A percentile compares a stretch with the other conserved stretches of the same genome.
Conservation (phyloP, 2,329 filamentous ascomycete genomes). For the Calonectria naviculata region DNA sequence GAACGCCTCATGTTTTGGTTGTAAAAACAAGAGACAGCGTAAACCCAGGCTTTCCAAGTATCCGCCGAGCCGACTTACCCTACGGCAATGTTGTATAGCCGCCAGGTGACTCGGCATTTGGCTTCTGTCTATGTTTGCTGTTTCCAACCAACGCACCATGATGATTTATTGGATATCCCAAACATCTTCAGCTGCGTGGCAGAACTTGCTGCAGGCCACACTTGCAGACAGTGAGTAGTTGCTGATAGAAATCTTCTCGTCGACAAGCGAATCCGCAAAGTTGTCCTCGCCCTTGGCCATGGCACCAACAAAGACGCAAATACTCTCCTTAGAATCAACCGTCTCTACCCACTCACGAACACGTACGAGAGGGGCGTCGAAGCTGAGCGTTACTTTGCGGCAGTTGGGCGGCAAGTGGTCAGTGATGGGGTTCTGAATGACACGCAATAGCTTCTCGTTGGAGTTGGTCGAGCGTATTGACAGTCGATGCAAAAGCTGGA, state of each 20-base stretch:
- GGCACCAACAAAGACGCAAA: slow-evolving; percentile 97
- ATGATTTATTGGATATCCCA: slow-evolving; percentile 86
- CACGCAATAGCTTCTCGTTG: slow-evolving; percentile 95
- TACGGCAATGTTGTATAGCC: slow-evolving; percentile 80
- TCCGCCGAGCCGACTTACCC: slow-evolving; percentile 54
- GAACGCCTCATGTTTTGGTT: slow-evolving; percentile 87
- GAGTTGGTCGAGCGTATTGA: slow-evolving; percentile 97
- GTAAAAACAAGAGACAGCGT: slow-evolving; percentile 85
- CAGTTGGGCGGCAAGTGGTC: slow-evolving; percentile 97
- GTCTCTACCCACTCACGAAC: slow-evolving; percentile 89
- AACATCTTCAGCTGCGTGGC: slow-evolving; percentile 95
- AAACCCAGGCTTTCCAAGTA: slow-evolving; percentile 74
- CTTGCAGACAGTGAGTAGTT: slow-evolving; percentile 97
- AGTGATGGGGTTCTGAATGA: slow-evolving; percentile 98
- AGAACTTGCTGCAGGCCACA: slow-evolving; percentile 99
- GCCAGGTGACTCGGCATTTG: slow-evolving; percentile 51
- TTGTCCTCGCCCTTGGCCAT: slow-evolving; percentile 98
- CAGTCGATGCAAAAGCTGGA: slow-evolving; percentile 93
- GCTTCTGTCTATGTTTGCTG: slow-evolving; percentile 34
- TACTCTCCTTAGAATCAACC: slow-evolving; percentile 85
- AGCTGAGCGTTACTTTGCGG: slow-evolving; percentile 96
- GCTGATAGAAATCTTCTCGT: slow-evolving; percentile 98
- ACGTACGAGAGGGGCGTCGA: slow-evolving; percentile 88
- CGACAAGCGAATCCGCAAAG: slow-evolving; percentile 94
- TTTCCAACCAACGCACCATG: slow-evolving; percentile 24